Percentiles rank a stretch among this genome's conserved stretches.
phyloP scores from a whole-genome alignment of 192 early-diverging fungal species.

The Geranomyces variabilis region DNA sequence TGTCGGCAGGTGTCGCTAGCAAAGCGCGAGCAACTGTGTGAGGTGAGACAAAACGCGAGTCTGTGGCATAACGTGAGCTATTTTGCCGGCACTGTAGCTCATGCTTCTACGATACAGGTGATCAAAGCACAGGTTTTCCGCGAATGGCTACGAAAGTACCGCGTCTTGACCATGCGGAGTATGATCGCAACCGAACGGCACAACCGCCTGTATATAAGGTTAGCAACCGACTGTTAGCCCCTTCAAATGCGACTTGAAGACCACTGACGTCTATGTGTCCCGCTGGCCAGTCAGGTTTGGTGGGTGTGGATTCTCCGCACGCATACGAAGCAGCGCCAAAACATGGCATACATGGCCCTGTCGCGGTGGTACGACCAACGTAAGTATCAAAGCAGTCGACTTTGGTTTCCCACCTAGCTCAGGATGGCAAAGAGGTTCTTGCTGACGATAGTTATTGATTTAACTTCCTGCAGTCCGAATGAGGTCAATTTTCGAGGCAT shows the following conservation, averaged over 20 bases:
- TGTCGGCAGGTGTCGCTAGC: constrained; percentile 18
- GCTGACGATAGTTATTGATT: too few relatives aligned
- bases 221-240: not conserved
- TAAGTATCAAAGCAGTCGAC: not conserved
- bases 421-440: too few relatives aligned
- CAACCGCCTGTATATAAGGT: constrained; percentile 6
- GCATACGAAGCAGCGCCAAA: not conserved
- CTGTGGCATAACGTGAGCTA: too few relatives aligned
- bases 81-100: too few relatives aligned
- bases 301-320: constrained; percentile 10
- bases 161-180: not conserved
- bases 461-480: not conserved
- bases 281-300: not conserved
- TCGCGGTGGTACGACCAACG: not conserved
- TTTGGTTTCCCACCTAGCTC: too few relatives aligned
- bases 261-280: not conserved
- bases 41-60: not conserved
- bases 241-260: not conserved
- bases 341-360: not conserved
- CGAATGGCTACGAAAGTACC: not conserved
- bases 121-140: constrained; percentile 9
- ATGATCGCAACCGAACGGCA: not conserved
- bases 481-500: not conserved
- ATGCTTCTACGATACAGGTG: not conserved
- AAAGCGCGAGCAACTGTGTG: constrained; percentile 3